A percentile compares a stretch with the other conserved stretches of the same genome.
phyloP scores from a whole-genome alignment of 257 asterid genomes.

The Anisodus acutangulus region DNA sequence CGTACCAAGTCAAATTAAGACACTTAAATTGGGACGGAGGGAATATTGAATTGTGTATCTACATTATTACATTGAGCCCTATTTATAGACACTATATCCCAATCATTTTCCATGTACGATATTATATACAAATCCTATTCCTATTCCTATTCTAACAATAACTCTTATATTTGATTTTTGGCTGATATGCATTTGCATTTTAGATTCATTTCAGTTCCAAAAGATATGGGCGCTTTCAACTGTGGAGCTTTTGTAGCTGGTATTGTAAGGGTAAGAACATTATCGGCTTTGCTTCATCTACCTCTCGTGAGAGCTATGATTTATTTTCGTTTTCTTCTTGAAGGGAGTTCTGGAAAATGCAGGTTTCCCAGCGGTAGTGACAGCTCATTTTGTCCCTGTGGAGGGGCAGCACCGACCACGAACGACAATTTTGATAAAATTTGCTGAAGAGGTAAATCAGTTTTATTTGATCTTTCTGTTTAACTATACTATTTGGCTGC shows the following conservation, averaged over 20 bases:
- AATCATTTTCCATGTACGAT: too few relatives aligned
- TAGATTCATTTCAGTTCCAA: slow-evolving; percentile 91
- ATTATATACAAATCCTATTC: too few relatives aligned
- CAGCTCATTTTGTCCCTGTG: slow-evolving; percentile 95
- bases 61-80: too few relatives aligned
- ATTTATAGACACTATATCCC: too few relatives aligned
- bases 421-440: slow-evolving; percentile 93
- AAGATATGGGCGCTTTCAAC: slow-evolving; percentile 96
- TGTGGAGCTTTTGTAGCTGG: slow-evolving; percentile 99
- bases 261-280: slow-evolving; percentile 69
- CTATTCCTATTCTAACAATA: background rate
- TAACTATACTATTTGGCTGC: background rate
- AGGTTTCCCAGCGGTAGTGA: slow-evolving; percentile 91
- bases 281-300: background rate
- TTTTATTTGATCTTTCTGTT: background rate
- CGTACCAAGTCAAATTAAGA: too few relatives aligned
- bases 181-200: slow-evolving; percentile 34
- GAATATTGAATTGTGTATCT: too few relatives aligned
- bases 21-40: too few relatives aligned
- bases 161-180: slow-evolving; percentile 15
- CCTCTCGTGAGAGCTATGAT: slow-evolving; percentile 20
- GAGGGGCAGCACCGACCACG: slow-evolving; percentile 93
- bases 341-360: slow-evolving; percentile 95
- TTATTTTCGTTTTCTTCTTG: slow-evolving; percentile 38
- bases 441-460: slow-evolving; percentile 80